Conservation (phyloP, 2,329 filamentous ascomycete genomes). For the Fusarium sp. region DNA sequence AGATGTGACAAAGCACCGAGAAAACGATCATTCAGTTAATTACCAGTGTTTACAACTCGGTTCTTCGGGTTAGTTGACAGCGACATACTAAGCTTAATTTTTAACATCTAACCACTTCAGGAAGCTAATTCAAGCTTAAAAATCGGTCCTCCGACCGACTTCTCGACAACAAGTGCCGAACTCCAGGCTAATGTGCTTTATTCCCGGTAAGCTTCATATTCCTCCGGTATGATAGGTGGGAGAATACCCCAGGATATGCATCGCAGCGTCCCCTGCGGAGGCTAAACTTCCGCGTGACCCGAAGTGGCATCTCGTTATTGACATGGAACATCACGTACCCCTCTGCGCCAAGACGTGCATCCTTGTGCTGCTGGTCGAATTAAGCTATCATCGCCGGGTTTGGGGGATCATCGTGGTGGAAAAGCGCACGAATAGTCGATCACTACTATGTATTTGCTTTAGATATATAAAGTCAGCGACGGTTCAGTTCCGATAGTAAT, state of each 20-base stretch:
- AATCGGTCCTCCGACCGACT: not conserved
- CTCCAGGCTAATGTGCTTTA: not conserved
- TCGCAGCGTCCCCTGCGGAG: not conserved
- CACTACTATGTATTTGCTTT: accelerated
- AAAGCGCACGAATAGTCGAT: conserved; percentile 13
- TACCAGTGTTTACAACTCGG: not conserved
- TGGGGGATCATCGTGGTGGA: accelerated
- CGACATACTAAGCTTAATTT: not conserved
- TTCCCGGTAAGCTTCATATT: not conserved
- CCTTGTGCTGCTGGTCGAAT: not conserved
- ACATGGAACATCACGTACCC: not conserved
- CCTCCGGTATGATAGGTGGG: not conserved
- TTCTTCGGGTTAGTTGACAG: not conserved
- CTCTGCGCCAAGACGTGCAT: not conserved
- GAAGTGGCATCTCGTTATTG: conserved; percentile 1
- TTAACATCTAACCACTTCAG: not conserved
- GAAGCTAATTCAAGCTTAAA: not conserved
- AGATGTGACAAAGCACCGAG: not conserved
- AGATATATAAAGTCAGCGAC: not conserved
- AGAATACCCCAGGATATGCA: not conserved
- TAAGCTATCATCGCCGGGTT: not conserved
- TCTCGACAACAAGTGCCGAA: not conserved
- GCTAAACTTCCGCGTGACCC: conserved; percentile 12
- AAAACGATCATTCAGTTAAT: accelerated
- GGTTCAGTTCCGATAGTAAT: not conserved